Base-by-base conservation (phyloP, 2,329 filamentous ascomycete genomes). In the Pseudogymnoascus pannorum region DNA sequence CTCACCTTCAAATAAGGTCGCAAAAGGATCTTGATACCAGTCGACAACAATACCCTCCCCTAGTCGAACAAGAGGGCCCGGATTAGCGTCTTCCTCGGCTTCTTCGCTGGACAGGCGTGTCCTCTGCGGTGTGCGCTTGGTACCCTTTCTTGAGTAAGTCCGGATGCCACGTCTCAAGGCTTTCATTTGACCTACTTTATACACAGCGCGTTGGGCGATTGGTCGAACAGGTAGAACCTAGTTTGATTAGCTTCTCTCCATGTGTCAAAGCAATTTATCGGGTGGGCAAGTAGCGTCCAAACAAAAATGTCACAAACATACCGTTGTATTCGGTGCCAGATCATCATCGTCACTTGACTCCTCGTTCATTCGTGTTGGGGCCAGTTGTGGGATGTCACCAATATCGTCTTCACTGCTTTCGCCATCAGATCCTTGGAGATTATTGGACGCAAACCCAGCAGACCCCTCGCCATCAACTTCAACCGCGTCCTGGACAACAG, bases 11-110 rank as follows among this genome's bases (percentile, higher is more conserved):
- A 96, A 97, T 20, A 96, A 78, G 14, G 78, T 78, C 16, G 93
- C 85, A 71, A 84, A 88, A 5, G 86, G 86, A 6, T 87, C 79
- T 6, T 85, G 77, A 44, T 79, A 83, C 92, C 93, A 99, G 68
- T 97, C 92, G 9, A 97, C 82, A 5, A 97, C 79, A 57, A 99
- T 85, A 22, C 85, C 90, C 73, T 99, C 94, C 58, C 89, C 88
- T 24, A 93, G 82, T 35, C 89, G 85, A 66, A 97, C 82, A 40
- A 96, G 77, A 0, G 88, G 85, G 3, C 83, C 84, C 14, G 82
- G 79, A 65, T 80, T 77, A 33, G 69, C 63, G 51, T 69, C 66
- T 60, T 62, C 64, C 7, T 69, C 62, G 51, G 48, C 61, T 29
- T 61, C 63, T 59, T 65, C 61, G n/a, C 36, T 44, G n/a, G 59